Evolutionary conservation across 129 eudicot genomes (phyloP).

Genomic region (Ambrosia artemisiifolia): DNA sequence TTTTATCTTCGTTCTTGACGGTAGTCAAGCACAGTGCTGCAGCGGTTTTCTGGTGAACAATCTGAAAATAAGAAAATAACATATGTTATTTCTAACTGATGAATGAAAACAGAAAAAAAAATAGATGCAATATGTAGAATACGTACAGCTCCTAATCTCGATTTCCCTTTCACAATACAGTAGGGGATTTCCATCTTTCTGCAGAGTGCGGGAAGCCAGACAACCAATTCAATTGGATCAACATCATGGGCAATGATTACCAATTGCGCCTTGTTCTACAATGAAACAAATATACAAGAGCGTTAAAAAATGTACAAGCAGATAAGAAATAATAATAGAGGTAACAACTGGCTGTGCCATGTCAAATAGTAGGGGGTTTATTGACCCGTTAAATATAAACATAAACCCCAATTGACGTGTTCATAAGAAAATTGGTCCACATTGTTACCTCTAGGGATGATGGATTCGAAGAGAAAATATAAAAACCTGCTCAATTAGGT

Average conservation of each 20-base stretch:
- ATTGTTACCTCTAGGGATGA: background rate
- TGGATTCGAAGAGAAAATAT: background rate
- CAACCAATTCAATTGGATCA: slow-evolving; percentile 67
- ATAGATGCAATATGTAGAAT: background rate
- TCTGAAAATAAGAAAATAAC: slow-evolving; percentile 18
- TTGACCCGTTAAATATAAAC: background rate
- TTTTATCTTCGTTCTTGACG: slow-evolving; percentile 60
- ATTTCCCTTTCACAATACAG: slow-evolving; percentile 93
- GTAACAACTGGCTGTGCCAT: background rate
- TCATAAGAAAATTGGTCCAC: background rate
- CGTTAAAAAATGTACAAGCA: background rate
- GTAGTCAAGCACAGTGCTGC: slow-evolving; percentile 54
- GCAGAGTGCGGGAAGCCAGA: slow-evolving; percentile 71
- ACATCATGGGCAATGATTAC: slow-evolving; percentile 90
- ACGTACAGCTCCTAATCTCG: slow-evolving; percentile 61
- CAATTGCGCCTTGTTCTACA: slow-evolving; percentile 68
- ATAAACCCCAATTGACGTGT: background rate
- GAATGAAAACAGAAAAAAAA: background rate
- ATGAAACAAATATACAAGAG: background rate
- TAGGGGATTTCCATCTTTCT: slow-evolving; percentile 74
- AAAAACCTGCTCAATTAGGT: slow-evolving; percentile 68
- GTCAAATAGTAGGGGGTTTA: no score
- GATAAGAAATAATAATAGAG: background rate
- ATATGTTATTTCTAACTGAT: background rate
- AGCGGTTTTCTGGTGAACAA: slow-evolving; percentile 60